Conservation (phyloP, 257 asterid genomes). For the Paulownia fortunei region DNA sequence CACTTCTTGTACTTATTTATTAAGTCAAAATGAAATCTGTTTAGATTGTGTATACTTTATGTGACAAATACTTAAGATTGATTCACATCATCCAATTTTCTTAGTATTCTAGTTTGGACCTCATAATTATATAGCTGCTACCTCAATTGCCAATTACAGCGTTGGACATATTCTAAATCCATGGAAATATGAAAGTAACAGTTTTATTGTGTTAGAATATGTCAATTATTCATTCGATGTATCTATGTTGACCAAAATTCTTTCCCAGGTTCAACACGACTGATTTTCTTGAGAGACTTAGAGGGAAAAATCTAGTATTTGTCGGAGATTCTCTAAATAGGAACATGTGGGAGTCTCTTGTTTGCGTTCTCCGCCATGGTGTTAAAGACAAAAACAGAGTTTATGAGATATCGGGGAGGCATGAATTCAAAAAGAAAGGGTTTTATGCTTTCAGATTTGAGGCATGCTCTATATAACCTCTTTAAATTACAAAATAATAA, state of each 20-base stretch:
- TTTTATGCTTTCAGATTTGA: conserved; percentile 90
- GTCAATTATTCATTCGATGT: background rate
- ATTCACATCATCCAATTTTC: background rate
- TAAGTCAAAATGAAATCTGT: background rate
- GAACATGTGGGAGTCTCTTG: conserved; percentile 99
- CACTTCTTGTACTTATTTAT: background rate
- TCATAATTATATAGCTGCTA: background rate
- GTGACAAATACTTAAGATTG: background rate
- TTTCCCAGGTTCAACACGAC: conserved; percentile 73
- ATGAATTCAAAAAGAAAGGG: conserved; percentile 89
- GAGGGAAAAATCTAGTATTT: conserved; percentile 77
- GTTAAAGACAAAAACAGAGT: conserved; percentile 68
- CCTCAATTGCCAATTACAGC: background rate
- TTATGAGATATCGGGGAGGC: conserved; percentile 86
- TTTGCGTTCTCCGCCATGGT: conserved; percentile 83
- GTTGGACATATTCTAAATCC: background rate
- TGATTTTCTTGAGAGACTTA: conserved; percentile 84
- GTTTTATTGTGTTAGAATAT: background rate
- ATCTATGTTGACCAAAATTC: conserved; percentile 13
- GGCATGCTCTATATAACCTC: conserved; percentile 50
- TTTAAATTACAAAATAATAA: background rate
- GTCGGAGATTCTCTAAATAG: conserved; percentile 94
- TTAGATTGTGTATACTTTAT: background rate
- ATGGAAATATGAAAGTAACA: background rate
- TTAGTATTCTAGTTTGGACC: background rate